These are phyloP conservation scores for Maudiozyma saulgeensis DNA, from an alignment of 805 yeast species.

Conservation along the genomic window DNA sequence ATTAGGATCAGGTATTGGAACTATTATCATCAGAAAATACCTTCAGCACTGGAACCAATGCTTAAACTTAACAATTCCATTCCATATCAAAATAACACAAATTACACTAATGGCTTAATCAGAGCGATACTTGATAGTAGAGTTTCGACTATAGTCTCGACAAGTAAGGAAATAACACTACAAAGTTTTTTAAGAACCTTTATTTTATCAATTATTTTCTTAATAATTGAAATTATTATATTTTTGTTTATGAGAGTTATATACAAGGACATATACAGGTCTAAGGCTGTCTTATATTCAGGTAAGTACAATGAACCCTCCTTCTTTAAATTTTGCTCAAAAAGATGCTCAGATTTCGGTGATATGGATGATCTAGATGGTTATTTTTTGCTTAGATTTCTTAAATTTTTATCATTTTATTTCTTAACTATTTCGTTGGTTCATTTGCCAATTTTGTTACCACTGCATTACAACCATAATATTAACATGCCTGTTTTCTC, in stretches of 20 bases:
- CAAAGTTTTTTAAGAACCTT: neutral
- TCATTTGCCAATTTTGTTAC: constrained; percentile 51
- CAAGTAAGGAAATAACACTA: neutral
- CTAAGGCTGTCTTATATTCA: neutral
- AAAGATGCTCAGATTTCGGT: neutral
- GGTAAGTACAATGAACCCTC: neutral
- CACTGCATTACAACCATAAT: constrained; percentile 42
- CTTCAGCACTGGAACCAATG: neutral
- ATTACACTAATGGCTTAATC: neutral
- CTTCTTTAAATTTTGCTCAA: neutral
- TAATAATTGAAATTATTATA: neutral
- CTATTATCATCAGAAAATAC: neutral
- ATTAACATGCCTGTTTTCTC: constrained; percentile 6
- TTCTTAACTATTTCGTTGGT: constrained; percentile 45
- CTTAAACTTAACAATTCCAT: neutral
- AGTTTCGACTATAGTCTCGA: neutral
- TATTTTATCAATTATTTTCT: neutral
- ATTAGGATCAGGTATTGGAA: too few species aligned
- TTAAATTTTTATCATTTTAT: constrained; percentile 41
- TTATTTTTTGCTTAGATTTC: constrained; percentile 58
- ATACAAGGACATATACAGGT: neutral
- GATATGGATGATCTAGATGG: constrained; percentile 52
- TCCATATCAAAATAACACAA: neutral
- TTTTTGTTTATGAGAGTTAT: neutral
- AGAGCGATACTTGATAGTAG: neutral